Base-by-base conservation (phyloP, 345 rosid genomes). In the Turnera subulata region DNA sequence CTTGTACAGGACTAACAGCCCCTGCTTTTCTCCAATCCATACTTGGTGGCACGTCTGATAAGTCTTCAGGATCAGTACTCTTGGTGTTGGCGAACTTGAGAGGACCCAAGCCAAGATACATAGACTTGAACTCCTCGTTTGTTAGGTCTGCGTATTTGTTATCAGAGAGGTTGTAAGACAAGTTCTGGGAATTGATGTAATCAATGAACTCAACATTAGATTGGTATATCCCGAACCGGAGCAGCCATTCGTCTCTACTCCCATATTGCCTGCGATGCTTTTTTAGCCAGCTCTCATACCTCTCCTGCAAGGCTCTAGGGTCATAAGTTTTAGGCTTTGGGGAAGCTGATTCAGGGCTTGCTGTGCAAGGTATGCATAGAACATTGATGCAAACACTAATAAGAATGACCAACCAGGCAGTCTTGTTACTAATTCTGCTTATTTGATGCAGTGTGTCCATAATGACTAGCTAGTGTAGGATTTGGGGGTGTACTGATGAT, bases 1-100 rank as follows among this genome's bases (percentile, higher is more conserved):
- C 58, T 66, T 91, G 86, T 53, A 92, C 42, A 24, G 89, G 84
- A 65, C 96, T 87, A 16, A 84, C 97, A 44, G 85, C 93, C 4
- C 89, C 96, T 70, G 75, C 55, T 71, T 67, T 60, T 68, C 96
- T 83, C 99, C 99, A 89, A 66, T 93, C 99, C 43, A 86, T 74
- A 17, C 61, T 20, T 1, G 26, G 25, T 0, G 96, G 80, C 66
- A 53, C 58, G 21, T 12, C 46, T n/a, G 49, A 32, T 21, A n/a
- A 5, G 32, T 72, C 60, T 17, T 17, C 10, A 40, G n/a, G n/a
- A n/a, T n/a, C n/a, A n/a, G n/a, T 22, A 0, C 38, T 35, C 37
- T 2, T 56, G 55, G 55, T 45, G 7, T 25, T 33, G 16, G 12
- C 17, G 32, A 26, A n/a, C 71, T 42, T 46, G 20, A 20, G 25